Conservation (phyloP, 176 grass and related monocot species). For the Musa acuminata region DNA sequence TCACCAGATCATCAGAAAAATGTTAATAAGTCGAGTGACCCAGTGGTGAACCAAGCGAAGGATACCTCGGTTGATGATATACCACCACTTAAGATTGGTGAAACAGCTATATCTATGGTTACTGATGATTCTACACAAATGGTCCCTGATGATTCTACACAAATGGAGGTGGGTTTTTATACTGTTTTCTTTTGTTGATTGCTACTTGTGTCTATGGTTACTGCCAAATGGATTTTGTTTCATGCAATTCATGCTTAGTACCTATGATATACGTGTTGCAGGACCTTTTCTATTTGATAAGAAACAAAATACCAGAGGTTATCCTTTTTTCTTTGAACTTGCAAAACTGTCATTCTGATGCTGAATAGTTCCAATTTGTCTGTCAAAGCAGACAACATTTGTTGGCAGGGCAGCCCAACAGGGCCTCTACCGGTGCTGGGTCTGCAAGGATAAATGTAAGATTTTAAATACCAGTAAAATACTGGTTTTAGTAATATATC, state of each 20-base stretch:
- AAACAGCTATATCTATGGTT: constrained; percentile 22
- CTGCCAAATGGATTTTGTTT: background rate
- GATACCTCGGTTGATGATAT: constrained; percentile 60
- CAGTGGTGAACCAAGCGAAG: constrained; percentile 52
- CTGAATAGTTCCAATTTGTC: no score
- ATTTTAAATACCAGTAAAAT: no score
- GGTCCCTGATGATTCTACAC: constrained; percentile 41
- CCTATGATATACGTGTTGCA: no score
- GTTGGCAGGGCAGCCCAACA: no score
- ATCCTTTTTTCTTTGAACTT: no score
- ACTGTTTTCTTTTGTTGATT: background rate
- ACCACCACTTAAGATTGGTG: constrained; percentile 55
- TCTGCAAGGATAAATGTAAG: no score
- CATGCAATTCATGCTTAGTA: background rate
- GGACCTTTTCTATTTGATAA: no score
- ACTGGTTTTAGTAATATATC: no score
- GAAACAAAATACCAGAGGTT: no score
- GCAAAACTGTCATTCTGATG: no score
- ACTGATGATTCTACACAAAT: constrained; percentile 44
- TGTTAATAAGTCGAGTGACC: constrained; percentile 35
- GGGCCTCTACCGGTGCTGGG: no score
- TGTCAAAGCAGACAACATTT: no score
- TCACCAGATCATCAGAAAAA: constrained; percentile 69
- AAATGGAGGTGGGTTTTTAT: constrained; percentile 36
- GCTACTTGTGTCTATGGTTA: background rate